Base-by-base conservation (phyloP, 108 stramenopile genomes). In the Pseudonitzschia multiseries region DNA sequence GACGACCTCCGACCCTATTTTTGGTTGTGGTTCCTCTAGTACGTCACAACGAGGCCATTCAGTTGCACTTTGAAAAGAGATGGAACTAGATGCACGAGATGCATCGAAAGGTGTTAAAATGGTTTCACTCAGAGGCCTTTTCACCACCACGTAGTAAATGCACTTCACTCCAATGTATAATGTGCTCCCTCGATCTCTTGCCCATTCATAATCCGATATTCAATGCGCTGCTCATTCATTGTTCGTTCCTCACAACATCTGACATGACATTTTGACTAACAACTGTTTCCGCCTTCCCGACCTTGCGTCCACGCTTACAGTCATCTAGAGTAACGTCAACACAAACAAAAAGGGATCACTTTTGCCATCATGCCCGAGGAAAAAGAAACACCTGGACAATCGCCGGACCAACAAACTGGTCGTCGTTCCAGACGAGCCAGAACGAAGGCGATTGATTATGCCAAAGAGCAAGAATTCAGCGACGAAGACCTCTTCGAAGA, bases 401-500 rank as follows among this genome's bases (percentile, higher is more conserved):
- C 54, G 24, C 26, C 54, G 46, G 46, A 48, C 1, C 18, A 18
- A 10, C 46, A 48, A 10, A 56, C 22, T 24, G 61, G 61, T 22
- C 60, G 72, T 20, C 84, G 88, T 8, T 69, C 85, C 5, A 73
- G 88, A 42, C 78, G 87, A n/a, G 51, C 57, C 18, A 73, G 78
- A 18, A 56, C 71, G 46, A 90, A 84, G 67, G 83, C 90, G 36
- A 78, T 62, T 33, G 61, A 91, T 79, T 94, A 94, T 72, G 77
- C 82, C 69, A 81, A 79, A 68, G 90, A 90, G 65, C 93, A 94
- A 71, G 87, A 91, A 48, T 94, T 94, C 75, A 87, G 85, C 61
- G 93, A 89, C 66, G 93, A 81, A 20, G 89, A 85, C 66, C 66
- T 90, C 17, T 89, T 90, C 69, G 90, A 90, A 65, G 93, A 94